Evolutionary conservation across 2,329 filamentous ascomycete genomes (phyloP).

Genomic region (Pseudonectria buxi): DNA sequence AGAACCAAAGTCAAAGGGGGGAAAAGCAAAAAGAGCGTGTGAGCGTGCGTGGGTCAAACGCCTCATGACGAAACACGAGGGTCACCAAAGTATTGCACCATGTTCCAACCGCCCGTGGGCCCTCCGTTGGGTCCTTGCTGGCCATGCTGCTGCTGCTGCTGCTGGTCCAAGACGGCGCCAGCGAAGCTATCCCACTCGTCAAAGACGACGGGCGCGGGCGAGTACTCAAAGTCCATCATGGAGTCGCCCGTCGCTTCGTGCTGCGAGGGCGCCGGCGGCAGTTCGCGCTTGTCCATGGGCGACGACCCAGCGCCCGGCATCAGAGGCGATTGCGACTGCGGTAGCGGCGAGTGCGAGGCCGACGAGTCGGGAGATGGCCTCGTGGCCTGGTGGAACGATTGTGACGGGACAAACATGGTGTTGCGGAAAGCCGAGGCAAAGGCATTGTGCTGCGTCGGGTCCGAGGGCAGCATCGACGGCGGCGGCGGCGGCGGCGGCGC

Average conservation of each 20-base stretch:
- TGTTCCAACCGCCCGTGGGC: conserved; percentile 22
- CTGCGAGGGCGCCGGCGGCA: conserved; percentile 26
- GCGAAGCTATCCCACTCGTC: conserved; percentile 37
- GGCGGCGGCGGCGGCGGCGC: conserved; percentile 17
- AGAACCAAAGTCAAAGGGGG: conserved; percentile 14
- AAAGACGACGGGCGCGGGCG: conserved; percentile 31
- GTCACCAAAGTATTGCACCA: conserved; percentile 30
- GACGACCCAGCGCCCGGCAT: conserved; percentile 16
- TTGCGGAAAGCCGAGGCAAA: conserved; percentile 26
- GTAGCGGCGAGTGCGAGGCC: conserved; percentile 26
- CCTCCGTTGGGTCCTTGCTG: conserved; percentile 10
- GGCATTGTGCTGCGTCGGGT: conserved; percentile 21
- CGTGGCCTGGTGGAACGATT: conserved; percentile 20
- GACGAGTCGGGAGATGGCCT: conserved; percentile 28
- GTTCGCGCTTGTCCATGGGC: conserved; percentile 30
- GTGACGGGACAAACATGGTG: conserved; percentile 27
- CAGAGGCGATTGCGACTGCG: conserved; percentile 19
- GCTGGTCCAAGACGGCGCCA: conserved; percentile 28
- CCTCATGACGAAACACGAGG: conserved; percentile 26
- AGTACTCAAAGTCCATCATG: conserved; percentile 40
- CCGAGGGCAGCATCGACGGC: conserved; percentile 22
- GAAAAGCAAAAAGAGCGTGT: conserved; percentile 11
- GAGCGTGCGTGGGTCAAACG: conserved; percentile 6
- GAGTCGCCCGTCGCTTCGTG: conserved; percentile 19
- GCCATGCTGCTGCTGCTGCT: conserved; percentile 19